Evolutionary conservation across 2,329 filamentous ascomycete genomes (phyloP).

Genomic region (Phyllosticta capitalensis): DNA sequence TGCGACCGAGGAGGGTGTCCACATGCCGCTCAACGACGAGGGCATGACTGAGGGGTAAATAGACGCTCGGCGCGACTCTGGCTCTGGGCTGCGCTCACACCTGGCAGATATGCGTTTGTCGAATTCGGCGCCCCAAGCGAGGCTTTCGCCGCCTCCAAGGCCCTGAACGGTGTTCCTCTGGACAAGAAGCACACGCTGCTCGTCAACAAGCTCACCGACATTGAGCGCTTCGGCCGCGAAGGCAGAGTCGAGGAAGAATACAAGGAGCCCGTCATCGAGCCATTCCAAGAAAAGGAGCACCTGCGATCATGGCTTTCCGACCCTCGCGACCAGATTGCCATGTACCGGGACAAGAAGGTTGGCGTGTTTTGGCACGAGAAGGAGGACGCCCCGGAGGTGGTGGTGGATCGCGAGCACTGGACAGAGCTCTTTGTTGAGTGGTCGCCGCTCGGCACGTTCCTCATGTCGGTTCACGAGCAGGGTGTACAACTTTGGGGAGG

Average conservation of each 20-base stretch:
- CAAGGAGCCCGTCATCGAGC: slow-evolving; percentile 66
- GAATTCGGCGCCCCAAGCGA: slow-evolving; percentile 89
- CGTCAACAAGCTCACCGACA: slow-evolving; percentile 97
- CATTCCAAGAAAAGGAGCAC: slow-evolving; percentile 88
- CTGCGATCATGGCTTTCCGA: slow-evolving; percentile 86
- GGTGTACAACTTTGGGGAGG: slow-evolving; percentile 98
- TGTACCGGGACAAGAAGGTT: slow-evolving; percentile 86
- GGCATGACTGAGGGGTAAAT: slow-evolving; percentile 76
- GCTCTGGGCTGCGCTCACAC: not conserved
- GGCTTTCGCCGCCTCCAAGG: slow-evolving; percentile 79
- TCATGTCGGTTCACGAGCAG: slow-evolving; percentile 90
- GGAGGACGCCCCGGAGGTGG: slow-evolving; percentile 74
- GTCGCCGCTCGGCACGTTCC: slow-evolving; percentile 89
- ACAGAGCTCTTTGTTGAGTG: slow-evolving; percentile 97
- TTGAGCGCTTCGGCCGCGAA: slow-evolving; percentile 91
- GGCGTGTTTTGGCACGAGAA: slow-evolving; percentile 99
- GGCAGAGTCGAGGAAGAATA: slow-evolving; percentile 91
- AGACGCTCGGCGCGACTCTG: slow-evolving; percentile 21
- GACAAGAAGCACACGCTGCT: slow-evolving; percentile 94
- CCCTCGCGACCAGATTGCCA: slow-evolving; percentile 88
- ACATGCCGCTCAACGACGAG: slow-evolving; percentile 87
- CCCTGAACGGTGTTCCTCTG: slow-evolving; percentile 75
- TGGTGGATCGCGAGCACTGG: slow-evolving; percentile 92
- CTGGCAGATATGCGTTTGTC: slow-evolving; percentile 80
- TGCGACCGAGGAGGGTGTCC: slow-evolving; percentile 76